These are phyloP conservation scores for Paramyrothecium sp. DNA, from an alignment of 2,329 filamentous ascomycete genomes.

Conservation along the genomic window DNA sequence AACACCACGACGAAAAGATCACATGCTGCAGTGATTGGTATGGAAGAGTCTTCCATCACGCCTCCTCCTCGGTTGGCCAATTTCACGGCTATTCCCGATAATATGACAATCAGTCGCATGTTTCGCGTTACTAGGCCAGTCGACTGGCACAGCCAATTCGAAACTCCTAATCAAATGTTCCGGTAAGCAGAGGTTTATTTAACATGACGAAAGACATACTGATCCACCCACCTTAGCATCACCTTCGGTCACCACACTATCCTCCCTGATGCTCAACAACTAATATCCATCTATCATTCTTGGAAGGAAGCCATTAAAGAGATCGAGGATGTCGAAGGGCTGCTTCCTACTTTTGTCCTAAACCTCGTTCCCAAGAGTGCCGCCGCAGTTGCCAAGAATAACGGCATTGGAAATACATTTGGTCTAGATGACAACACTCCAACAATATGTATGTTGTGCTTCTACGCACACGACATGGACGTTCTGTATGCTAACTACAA, in stretches of 20 bases:
- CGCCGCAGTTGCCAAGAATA: conserved; percentile 3
- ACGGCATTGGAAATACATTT: conserved; percentile 10
- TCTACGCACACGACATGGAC: not conserved
- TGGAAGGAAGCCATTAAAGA: conserved; percentile 32
- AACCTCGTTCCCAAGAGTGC: conserved; percentile 4
- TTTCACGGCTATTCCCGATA: conserved; percentile 3
- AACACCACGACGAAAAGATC: conserved; percentile 22
- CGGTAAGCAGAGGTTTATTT: conserved; percentile 20
- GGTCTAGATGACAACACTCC: conserved; percentile 3
- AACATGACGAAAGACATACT: no score
- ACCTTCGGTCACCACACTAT: conserved; percentile 33
- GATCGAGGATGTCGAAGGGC: conserved; percentile 4
- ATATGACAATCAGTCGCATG: conserved; percentile 5
- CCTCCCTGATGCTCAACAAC: conserved; percentile 27
- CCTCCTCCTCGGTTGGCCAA: conserved; percentile 5
- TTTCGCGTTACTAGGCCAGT: conserved; percentile 25
- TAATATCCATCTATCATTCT: conserved; percentile 27
- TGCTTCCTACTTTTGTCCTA: conserved; percentile 6
- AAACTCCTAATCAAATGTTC: conserved; percentile 32
- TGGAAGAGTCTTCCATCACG: conserved; percentile 21
- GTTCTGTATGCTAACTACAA: conserved; percentile 10
- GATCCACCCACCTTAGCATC: not conserved
- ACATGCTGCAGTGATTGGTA: conserved; percentile 24
- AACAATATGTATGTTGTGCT: conserved; percentile 7
- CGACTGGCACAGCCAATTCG: conserved; percentile 22